Conservation (phyloP, 768 basidiomycete genomes). For the Kwoniella sp. region DNA sequence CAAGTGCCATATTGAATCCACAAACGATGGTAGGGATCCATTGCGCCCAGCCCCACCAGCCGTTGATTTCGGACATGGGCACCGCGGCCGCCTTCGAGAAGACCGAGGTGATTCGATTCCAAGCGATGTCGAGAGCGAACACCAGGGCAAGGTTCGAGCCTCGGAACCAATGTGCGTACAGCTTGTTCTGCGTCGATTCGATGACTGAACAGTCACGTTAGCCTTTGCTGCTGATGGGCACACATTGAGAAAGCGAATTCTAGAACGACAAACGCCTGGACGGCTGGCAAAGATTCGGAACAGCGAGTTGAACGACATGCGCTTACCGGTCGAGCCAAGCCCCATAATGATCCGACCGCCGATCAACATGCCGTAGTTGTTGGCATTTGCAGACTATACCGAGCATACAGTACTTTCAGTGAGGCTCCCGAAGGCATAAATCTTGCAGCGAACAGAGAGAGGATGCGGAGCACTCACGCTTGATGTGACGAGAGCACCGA, state of each 20-base stretch:
- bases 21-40: constrained; percentile 53
- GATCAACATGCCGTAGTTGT: constrained; percentile 36
- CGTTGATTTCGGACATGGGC: constrained; percentile 49
- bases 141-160: constrained; percentile 43
- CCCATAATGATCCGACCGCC: constrained; percentile 52
- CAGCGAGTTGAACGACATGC: too few species aligned
- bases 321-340: constrained; percentile 48
- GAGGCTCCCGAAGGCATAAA: too few species aligned
- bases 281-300: too few species aligned
- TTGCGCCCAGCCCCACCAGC: constrained; percentile 54
- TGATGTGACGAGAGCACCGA: constrained; percentile 42
- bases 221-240: too few species aligned
- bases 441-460: too few species aligned
- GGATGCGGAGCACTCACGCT: constrained; percentile 25
- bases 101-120: constrained; percentile 43
- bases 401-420: not conserved
- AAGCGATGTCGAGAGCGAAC: constrained; percentile 51
- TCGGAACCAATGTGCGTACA: constrained; percentile 53
- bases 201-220: constrained; percentile 43
- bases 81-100: constrained; percentile 44
- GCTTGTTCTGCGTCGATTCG: constrained; percentile 49
- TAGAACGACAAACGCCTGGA: too few species aligned
- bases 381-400: constrained; percentile 32
- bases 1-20: constrained; percentile 38
- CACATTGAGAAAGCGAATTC: not conserved